Base-by-base conservation (phyloP, 2,329 filamentous ascomycete species). In the Fusarium tricinctum region DNA sequence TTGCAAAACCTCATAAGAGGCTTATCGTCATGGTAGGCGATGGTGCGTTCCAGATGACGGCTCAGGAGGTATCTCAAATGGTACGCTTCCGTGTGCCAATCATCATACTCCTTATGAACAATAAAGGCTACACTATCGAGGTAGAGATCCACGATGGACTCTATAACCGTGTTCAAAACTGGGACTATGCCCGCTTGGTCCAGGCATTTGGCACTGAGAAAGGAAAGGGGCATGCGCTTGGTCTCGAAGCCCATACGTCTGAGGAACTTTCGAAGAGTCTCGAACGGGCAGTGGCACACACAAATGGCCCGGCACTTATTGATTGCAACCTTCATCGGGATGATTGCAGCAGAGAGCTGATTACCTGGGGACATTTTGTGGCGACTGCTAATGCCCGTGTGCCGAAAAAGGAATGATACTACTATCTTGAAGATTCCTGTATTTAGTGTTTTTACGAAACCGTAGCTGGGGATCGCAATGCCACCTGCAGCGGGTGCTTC, bases 351-450 rank as follows among this genome's bases (percentile, higher is more conserved):
- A 47, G 45, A 12, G 28, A 47, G 6, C 28, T 47, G 13, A 47
- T 47, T 13, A 47, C 45, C n/a, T 47, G 45, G 45, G 45, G 45
- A 5, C 45, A 47, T 47, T 47, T 22, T 33, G 28, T 47, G 3
- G 45, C 45, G 8, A 26, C 28, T 2, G 45, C 45, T 9, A 47
- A 47, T 33, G n/a, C 45, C 5, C 28, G 45, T 19, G 23, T 28
- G 8, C 23, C 23, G 1, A 45, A n/a, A 28, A 45, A 30, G 14
- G 40, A 43, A 15, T 17, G 22, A 22, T 22, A 22, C 22, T 22
- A 22, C 5, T 22, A 5, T 22, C 22, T 22, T 22, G 22, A 5
- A 22, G 22, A 5, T 22, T 22, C 22, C 22, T 22, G 22, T 22
- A 4, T 22, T 22, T 22, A 22, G 22, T 22, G 22, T 22, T 4